These are phyloP conservation scores for Leishmania major DNA, from an alignment of 208 protist species.

Conservation along the genomic window DNA sequence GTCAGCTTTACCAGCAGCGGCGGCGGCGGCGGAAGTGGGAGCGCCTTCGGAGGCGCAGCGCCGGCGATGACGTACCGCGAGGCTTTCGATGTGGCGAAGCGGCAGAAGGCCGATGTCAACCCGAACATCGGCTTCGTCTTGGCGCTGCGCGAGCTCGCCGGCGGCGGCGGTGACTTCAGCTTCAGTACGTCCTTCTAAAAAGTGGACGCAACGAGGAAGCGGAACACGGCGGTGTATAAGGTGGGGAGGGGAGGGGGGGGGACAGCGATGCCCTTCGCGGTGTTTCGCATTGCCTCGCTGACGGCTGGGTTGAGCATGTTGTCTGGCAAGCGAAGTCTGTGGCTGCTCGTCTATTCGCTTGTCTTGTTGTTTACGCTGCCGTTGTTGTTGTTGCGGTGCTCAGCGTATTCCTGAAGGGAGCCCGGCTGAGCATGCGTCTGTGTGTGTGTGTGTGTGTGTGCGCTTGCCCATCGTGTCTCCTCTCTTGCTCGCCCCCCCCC, in stretches of 20 bases:
- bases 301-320: neutral
- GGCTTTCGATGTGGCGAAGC: slow-evolving; percentile 72
- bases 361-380: neutral
- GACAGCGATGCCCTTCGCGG: neutral
- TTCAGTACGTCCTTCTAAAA: slow-evolving; percentile 34
- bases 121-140: slow-evolving; percentile 89
- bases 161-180: slow-evolving; percentile 37
- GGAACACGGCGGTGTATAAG: neutral
- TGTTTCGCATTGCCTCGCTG: neutral
- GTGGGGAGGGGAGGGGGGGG: too few species aligned
- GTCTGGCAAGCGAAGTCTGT: neutral
- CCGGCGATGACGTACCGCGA: slow-evolving; percentile 60
- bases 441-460: neutral
- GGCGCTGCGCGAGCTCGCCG: slow-evolving; percentile 60
- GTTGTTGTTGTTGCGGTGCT: neutral
- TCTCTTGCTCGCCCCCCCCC: neutral
- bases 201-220: slow-evolving; percentile 5
- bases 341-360: neutral
- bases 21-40: slow-evolving; percentile 1
- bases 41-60: slow-evolving; percentile 12
- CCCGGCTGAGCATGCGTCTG: too few species aligned
- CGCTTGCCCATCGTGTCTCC: neutral
- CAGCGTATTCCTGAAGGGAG: neutral
- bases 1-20: slow-evolving; percentile 16
- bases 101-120: slow-evolving; percentile 66